Base-by-base conservation (phyloP, 352 stramenopile genomes). In the Phytophthora syringae region DNA sequence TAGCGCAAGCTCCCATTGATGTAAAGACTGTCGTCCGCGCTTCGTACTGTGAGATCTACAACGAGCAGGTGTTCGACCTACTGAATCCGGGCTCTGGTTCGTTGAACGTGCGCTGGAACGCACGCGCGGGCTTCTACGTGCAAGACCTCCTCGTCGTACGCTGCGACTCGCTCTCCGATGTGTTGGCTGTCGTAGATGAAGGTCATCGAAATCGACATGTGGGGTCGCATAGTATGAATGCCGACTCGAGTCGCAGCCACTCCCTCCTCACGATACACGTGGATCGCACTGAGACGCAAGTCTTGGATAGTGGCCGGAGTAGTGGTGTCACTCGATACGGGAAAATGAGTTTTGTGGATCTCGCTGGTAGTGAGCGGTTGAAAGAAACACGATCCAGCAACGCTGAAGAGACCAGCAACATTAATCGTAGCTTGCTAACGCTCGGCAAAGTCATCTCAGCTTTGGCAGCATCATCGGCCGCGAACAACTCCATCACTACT, bases 21-120 rank as follows among this genome's bases (percentile, higher is more conserved):
- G 74, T 84, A 21, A 84, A 80, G 51, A 92, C 87, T 47, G 64
- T 90, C 16, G 71, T 93, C 28, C 82, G 83, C 22, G 84, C 84
- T 6, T 92, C 84, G 13, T 93, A 89, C 58, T 93, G 82, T 49
- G 84, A 94, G 56, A 91, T 94, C 62, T 94, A 94, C 76, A 94
- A 94, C 68, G 86, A 94, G 53, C 82, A 92, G 28, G 83, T 88
- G 0, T 92, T 89, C 21, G 86, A 94, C 34, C 36, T 94, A 44
- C 76, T 94, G 9, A 92, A 94, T 59, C 71, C 84, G 22, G 71
- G 69, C 9, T 88, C 79, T 0, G 81, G 82, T 0, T 67, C 73
- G 7, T 70, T 94, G n/a, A 84, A 81, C 27, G 72, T 94, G 34
- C 84, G 84, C 15, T 94, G 80, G 84, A 91, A 87, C 39, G 79